Evolutionary conservation across 352 stramenopile species (phyloP), one percentile per base, ranked within the genome.

Genomic region (Phytophthora colocasiae): DNA sequence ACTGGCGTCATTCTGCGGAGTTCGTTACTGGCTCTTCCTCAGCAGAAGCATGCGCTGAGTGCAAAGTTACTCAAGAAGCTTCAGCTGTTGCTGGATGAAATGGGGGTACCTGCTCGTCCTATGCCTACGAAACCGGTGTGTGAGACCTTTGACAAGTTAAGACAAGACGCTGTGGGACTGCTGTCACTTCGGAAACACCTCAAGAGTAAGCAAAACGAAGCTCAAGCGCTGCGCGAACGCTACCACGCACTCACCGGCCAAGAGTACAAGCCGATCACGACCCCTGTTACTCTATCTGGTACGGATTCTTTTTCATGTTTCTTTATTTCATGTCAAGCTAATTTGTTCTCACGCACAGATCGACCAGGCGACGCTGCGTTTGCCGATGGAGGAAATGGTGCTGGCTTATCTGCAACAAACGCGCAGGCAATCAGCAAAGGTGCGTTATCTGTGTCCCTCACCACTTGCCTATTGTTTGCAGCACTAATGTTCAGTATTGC

Each of bases 51-150:
- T 45, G 71, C 74, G 4, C 54, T 92, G 26, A 92, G 82, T 56
- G 61, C 62, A 15, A 92, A 92, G 59, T 41, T 92, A 32, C 17
- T 82, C 56, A 87, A 90, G 69, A 92, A 92, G 40, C 65, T 92
- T 60, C 71, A 89, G 29, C 70, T 89, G 44, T 53, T 91, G 52
- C 69, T 90, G 3, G 82, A 90, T 27, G 83, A 92, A 45, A 75
- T 92, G 59, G 75, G 81, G 36, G 70, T 90, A 0, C 81, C 83
- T n/a, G 51, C 73, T 5, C 81, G 83, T 9, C 81, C 83, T n/a
- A 90, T 92, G 80, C 83, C 81, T 43, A 92, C 83, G 36, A 87
- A 90, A 44, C 66, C 66, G 17, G 77, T 83, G 22, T 90, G 79
- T 45, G 81, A 89, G 54, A 77, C 80, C 53, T 90, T 79, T 49